phyloP scores from a whole-genome alignment of 2,329 filamentous ascomycete species.

The Scytalidium lignicola region DNA sequence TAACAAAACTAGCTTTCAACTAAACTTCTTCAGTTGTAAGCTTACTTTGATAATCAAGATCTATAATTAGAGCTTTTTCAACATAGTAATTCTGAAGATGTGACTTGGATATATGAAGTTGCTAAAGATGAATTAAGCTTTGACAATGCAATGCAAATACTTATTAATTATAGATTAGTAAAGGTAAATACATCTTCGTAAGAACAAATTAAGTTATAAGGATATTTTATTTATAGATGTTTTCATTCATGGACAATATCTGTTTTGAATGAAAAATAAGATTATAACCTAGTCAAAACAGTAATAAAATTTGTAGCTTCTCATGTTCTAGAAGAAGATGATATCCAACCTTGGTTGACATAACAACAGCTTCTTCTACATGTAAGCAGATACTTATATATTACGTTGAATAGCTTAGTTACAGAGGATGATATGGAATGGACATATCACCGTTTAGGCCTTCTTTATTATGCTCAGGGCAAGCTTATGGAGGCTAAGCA shows the following conservation, averaged over 20 bases:
- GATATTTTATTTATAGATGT: constrained; percentile 7
- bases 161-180: constrained; percentile 25
- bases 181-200: constrained; percentile 13
- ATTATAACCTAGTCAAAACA: constrained; percentile 7
- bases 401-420: constrained; percentile 9
- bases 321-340: background rate
- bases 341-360: constrained; percentile 2
- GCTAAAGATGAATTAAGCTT: constrained; percentile 16
- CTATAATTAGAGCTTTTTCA: constrained; percentile 40
- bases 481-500: constrained; percentile 18
- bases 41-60: constrained; percentile 37
- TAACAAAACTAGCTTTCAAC: constrained; percentile 21
- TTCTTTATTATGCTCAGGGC: too few relatives aligned
- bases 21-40: constrained; percentile 34
- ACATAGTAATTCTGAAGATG: constrained; percentile 14
- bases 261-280: constrained; percentile 10
- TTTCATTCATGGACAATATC: constrained; percentile 19
- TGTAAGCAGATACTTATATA: constrained; percentile 3
- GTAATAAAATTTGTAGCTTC: constrained; percentile 12
- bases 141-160: constrained; percentile 23
- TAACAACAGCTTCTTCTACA: constrained; percentile 4
- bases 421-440: constrained; percentile 5
- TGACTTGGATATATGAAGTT: constrained; percentile 15
- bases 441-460: constrained; percentile 7
- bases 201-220: constrained; percentile 1